Conservation (phyloP, 192 early-diverging fungal species). For the Podila clonocystis region DNA sequence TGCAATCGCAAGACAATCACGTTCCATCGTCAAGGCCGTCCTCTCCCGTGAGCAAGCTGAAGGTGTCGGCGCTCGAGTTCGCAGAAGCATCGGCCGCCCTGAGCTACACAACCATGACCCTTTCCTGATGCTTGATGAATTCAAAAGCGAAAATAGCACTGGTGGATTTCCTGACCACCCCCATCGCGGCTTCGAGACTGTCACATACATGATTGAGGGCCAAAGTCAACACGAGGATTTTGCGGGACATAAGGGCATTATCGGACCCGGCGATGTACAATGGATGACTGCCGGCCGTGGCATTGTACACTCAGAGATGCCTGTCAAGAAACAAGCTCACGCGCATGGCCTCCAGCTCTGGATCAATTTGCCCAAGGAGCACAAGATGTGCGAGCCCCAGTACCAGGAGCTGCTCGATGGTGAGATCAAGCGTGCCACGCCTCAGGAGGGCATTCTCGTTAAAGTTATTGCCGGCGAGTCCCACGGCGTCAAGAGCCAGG, state of each 20-base stretch:
- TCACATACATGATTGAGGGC: slow-evolving; percentile 50
- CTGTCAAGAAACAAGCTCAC: slow-evolving; percentile 42
- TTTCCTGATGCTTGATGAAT: slow-evolving; percentile 33
- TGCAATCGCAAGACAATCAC: no score
- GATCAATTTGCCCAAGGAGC: slow-evolving; percentile 63
- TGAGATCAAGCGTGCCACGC: slow-evolving; percentile 18
- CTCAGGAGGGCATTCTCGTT: neutral
- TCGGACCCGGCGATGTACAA: slow-evolving; percentile 59
- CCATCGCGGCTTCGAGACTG: slow-evolving; percentile 63
- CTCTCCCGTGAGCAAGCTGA: no score
- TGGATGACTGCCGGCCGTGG: slow-evolving; percentile 77
- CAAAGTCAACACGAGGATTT: slow-evolving; percentile 64
- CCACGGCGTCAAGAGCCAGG: neutral
- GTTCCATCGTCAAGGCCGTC: no score
- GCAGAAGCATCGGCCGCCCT: no score
- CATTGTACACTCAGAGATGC: slow-evolving; percentile 66
- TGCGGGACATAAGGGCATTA: slow-evolving; percentile 57
- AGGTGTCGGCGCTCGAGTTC: no score
- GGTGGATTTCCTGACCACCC: slow-evolving; percentile 56
- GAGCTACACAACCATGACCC: slow-evolving; percentile 11
- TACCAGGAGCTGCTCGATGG: slow-evolving; percentile 30
- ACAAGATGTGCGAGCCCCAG: slow-evolving; percentile 62
- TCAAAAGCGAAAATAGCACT: slow-evolving; percentile 10
- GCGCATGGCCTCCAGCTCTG: slow-evolving; percentile 64
- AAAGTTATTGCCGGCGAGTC: slow-evolving; percentile 39